These are phyloP conservation scores for Fragilaria radians DNA, from an alignment of 108 stramenopile species.

Conservation along the genomic window DNA sequence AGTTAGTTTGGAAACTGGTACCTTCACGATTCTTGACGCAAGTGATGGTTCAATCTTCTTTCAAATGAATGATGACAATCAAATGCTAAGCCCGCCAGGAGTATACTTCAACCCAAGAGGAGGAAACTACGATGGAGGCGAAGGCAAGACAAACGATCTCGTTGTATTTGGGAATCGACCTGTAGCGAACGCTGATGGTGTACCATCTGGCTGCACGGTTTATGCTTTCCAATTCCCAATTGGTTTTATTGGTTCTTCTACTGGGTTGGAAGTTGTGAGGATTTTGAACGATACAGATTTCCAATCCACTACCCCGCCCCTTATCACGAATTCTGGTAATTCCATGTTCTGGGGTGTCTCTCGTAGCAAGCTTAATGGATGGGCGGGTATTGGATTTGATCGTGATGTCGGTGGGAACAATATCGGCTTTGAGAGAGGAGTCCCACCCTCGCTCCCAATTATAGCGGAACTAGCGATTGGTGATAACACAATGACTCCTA, in stretches of 20 bases:
- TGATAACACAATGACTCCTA: not conserved
- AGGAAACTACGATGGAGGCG: not conserved
- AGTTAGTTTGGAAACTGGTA: not conserved
- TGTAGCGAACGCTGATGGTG: not conserved
- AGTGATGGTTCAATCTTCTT: not conserved
- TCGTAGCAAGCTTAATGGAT: not conserved
- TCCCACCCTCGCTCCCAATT: not conserved
- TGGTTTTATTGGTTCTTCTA: not conserved
- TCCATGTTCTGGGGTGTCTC: slow-evolving; percentile 1
- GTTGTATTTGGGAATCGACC: not conserved
- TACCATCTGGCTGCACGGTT: not conserved
- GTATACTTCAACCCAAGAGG: not conserved
- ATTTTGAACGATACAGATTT: not conserved
- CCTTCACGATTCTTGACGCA: not conserved
- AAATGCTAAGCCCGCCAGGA: not conserved
- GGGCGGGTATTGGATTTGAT: not conserved
- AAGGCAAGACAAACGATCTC: not conserved
- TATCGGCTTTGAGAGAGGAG: not conserved
- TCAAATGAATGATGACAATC: not conserved
- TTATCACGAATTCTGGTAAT: not conserved
- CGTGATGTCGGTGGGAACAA: not conserved
- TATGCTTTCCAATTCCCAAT: not conserved
- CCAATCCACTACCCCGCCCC: not conserved
- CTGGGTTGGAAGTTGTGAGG: not conserved
- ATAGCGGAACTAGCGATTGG: not conserved